Evolutionary conservation across 148 eudicot genomes (phyloP).

Genomic region (Chenopodium berlandieri): DNA sequence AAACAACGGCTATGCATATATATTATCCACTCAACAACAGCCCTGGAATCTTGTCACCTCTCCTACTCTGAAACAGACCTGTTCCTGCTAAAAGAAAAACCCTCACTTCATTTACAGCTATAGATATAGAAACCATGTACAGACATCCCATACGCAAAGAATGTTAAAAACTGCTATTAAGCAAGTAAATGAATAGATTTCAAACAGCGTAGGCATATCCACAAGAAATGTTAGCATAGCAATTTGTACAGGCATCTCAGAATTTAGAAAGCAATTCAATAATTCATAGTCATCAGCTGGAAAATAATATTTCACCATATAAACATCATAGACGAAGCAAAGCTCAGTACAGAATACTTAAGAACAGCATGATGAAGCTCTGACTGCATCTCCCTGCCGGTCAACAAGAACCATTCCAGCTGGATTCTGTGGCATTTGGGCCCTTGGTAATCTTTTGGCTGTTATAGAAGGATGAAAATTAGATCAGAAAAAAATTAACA

Average conservation of each 20-base stretch:
- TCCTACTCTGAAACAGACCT: slow-evolving; percentile 11
- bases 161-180: neutral
- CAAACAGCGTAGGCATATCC: neutral
- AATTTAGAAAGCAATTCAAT: slow-evolving; percentile 12
- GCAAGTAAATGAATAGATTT: neutral
- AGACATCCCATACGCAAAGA: neutral
- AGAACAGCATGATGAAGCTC: slow-evolving; percentile 71
- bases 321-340: slow-evolving; percentile 21
- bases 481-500: slow-evolving; percentile 13
- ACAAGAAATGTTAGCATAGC: neutral
- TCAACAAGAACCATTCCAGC: slow-evolving; percentile 94
- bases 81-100: slow-evolving; percentile 21
- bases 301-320: slow-evolving; percentile 7
- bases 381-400: slow-evolving; percentile 70
- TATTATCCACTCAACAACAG: slow-evolving; percentile 8
- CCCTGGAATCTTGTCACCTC: slow-evolving; percentile 15
- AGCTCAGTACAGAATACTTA: slow-evolving; percentile 28
- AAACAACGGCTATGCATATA: slow-evolving; percentile 8
- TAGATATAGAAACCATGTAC: neutral
- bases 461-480: slow-evolving; percentile 18
- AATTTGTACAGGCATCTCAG: neutral
- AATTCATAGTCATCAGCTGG: slow-evolving; percentile 8
- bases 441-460: slow-evolving; percentile 86
- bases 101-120: neutral
- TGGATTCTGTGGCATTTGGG: slow-evolving; percentile 82